A percentile compares a stretch with the other conserved stretches of the same genome.
Conservation (phyloP, 1,284 basidiomycete genomes). For the Ustilago shanxiensis region DNA sequence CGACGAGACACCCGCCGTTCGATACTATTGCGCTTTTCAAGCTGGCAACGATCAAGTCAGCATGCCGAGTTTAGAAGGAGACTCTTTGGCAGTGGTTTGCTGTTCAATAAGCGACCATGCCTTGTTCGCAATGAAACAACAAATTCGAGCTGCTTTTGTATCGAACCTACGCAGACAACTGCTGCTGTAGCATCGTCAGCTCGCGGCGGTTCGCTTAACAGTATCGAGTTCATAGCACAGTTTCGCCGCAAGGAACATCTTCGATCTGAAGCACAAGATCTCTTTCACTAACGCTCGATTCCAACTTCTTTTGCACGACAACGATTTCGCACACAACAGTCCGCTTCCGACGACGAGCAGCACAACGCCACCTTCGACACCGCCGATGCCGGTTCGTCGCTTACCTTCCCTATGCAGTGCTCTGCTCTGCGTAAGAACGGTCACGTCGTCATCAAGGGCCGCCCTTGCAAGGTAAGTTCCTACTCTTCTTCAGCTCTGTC, state of each 20-base stretch:
- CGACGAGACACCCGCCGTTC: background rate
- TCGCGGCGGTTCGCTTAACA: background rate
- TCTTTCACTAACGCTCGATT: background rate
- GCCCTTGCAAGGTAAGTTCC: slow-evolving; percentile 85
- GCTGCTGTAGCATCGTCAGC: background rate
- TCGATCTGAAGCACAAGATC: background rate
- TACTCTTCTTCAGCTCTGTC: background rate
- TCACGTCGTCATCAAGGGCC: slow-evolving; percentile 96
- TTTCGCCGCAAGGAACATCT: background rate
- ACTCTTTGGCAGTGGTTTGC: background rate
- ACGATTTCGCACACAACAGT: slow-evolving; percentile 17
- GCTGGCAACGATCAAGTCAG: background rate
- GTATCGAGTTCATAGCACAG: background rate
- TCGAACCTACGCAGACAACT: background rate
- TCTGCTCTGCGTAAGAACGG: slow-evolving; percentile 92
- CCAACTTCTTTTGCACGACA: background rate
- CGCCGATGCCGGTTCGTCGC: slow-evolving; percentile 72
- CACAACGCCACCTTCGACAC: slow-evolving; percentile 90
- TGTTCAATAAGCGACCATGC: background rate
- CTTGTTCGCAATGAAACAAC: background rate
- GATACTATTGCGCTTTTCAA: background rate
- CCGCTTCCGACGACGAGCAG: slow-evolving; percentile 80
- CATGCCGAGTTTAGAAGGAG: no score
- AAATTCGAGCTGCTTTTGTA: background rate
- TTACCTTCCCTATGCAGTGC: slow-evolving; percentile 83